phyloP scores from a whole-genome alignment of 148 eudicot species.

The Drosera capensis region DNA sequence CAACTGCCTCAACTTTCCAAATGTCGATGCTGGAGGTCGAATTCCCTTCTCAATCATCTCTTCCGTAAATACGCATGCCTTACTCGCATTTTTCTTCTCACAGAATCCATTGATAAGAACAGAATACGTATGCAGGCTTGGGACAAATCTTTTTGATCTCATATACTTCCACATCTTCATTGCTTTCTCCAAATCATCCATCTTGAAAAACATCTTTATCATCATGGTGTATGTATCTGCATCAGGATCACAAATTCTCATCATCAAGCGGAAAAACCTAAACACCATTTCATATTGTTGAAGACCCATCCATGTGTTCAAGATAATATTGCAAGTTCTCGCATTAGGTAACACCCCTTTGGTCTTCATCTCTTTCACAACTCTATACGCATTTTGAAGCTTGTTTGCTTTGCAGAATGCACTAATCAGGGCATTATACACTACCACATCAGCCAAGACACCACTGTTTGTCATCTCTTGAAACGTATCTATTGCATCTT shows the following conservation, averaged over 20 bases:
- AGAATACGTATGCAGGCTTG: conserved; percentile 84
- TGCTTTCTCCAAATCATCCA: conserved; percentile 49
- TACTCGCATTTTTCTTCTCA: conserved; percentile 35
- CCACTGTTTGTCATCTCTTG: conserved; percentile 71
- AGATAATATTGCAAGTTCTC: conserved; percentile 65
- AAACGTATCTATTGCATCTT: conserved; percentile 72
- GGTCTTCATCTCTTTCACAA: conserved; percentile 51
- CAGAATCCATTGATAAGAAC: conserved; percentile 74
- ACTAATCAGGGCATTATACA: conserved; percentile 68
- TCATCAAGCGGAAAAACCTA: conserved; percentile 58
- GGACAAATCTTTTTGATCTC: conserved; percentile 65
- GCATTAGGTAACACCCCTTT: conserved; percentile 60
- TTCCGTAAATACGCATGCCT: conserved; percentile 72
- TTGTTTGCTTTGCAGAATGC: conserved; percentile 82
- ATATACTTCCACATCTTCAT: conserved; percentile 67
- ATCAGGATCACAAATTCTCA: conserved; percentile 67
- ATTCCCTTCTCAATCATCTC: conserved; percentile 95
- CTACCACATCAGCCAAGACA: conserved; percentile 49
- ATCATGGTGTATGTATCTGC: conserved; percentile 84
- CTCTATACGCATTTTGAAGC: conserved; percentile 45
- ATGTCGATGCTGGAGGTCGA: conserved; percentile 53
- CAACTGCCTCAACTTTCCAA: conserved; percentile 64
- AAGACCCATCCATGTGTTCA: conserved; percentile 45
- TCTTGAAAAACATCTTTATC: conserved; percentile 83
- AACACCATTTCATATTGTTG: conserved; percentile 57